phyloP scores from a whole-genome alignment of 2,329 filamentous ascomycete species.

The Neurospora sp. region DNA sequence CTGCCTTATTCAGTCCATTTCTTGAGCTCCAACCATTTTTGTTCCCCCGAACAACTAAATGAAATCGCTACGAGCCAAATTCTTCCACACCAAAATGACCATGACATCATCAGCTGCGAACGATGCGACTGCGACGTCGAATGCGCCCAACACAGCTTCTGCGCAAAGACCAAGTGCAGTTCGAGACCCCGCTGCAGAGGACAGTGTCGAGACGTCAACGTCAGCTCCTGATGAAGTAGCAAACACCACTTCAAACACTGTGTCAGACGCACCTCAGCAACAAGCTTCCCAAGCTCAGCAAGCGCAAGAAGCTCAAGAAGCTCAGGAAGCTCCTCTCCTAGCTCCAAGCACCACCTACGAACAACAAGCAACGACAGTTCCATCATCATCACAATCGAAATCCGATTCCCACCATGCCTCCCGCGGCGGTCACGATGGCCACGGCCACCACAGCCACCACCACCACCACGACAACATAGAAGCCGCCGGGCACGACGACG shows the following conservation, averaged over 20 bases:
- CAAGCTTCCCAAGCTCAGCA: not conserved
- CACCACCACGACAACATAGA: slow-evolving; percentile 5
- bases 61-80: not conserved
- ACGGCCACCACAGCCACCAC: not conserved
- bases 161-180: not conserved
- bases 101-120: not conserved
- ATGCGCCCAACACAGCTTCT: not conserved
- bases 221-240: not conserved
- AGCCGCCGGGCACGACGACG: slow-evolving; percentile 1
- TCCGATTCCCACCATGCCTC: too few species aligned
- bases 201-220: not conserved
- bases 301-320: not conserved
- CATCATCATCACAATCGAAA: too few species aligned
- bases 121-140: not conserved
- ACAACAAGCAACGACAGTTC: too few species aligned
- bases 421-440: too few species aligned
- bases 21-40: not conserved
- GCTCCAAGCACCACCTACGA: not conserved
- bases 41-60: not conserved
- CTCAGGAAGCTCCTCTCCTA: not conserved
- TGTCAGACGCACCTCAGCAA: not conserved
- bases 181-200: not conserved
- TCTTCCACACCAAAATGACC: not conserved
- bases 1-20: too few species aligned
- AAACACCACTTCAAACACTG: not conserved